phyloP scores from a whole-genome alignment of 495 filamentous ascomycete species.

The Podospora pseudopauciseta region DNA sequence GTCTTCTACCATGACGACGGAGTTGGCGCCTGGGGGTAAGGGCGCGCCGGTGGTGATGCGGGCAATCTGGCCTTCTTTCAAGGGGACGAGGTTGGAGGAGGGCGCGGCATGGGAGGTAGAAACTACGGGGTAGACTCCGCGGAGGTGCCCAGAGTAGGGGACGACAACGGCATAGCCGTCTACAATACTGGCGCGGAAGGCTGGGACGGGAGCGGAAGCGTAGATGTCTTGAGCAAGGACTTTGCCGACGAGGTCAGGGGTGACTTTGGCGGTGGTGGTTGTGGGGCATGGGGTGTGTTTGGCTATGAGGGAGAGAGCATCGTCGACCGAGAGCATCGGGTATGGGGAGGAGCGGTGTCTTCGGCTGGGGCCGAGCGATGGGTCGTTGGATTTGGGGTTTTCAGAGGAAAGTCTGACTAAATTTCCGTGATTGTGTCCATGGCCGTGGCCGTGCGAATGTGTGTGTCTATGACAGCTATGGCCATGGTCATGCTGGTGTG shows the following conservation, averaged over 20 bases:
- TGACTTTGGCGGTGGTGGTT: slow-evolving; percentile 55
- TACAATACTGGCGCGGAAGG: slow-evolving; percentile 92
- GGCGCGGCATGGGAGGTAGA: slow-evolving; percentile 80
- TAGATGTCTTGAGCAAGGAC: slow-evolving; percentile 80
- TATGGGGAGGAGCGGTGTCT: slow-evolving; percentile 84
- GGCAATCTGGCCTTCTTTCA: slow-evolving; percentile 73
- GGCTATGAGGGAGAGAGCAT: slow-evolving; percentile 70
- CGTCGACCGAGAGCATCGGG: slow-evolving; percentile 82
- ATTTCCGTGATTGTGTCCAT: slow-evolving; percentile 61
- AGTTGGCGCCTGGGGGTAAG: slow-evolving; percentile 79
- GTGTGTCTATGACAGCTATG: slow-evolving; percentile 49
- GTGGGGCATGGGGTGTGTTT: slow-evolving; percentile 61
- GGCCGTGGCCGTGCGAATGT: slow-evolving; percentile 52
- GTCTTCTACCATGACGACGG: slow-evolving; percentile 98
- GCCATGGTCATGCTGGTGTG: slow-evolving; percentile 47
- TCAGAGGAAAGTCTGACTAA: slow-evolving; percentile 65
- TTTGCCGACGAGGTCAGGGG: slow-evolving; percentile 61
- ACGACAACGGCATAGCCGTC: slow-evolving; percentile 88
- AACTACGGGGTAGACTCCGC: slow-evolving; percentile 80
- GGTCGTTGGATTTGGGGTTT: slow-evolving; percentile 73
- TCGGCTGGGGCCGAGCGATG: slow-evolving; percentile 67
- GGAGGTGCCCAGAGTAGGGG: slow-evolving; percentile 55
- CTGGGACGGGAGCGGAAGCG: slow-evolving; percentile 79
- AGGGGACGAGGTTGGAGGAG: slow-evolving; percentile 42
- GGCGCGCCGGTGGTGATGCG: slow-evolving; percentile 94